These are phyloP conservation scores for Parachaetomium inaequale DNA, from an alignment of 495 filamentous ascomycete species.

Conservation along the genomic window DNA sequence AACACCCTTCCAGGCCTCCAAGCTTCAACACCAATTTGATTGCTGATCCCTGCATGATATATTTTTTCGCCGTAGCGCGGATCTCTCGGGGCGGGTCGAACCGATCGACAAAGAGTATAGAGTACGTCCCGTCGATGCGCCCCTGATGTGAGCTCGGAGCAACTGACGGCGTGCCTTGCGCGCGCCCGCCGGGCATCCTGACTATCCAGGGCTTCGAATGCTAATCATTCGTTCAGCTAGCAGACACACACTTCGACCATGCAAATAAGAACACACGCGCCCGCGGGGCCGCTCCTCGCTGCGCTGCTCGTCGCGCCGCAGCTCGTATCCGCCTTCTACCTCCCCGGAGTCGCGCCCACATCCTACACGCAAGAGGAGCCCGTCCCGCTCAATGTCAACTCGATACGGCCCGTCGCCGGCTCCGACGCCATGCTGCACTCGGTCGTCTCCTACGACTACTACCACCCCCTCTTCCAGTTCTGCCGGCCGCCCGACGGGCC, in stretches of 20 bases:
- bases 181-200: too few relatives aligned
- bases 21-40: background rate
- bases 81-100: conserved; percentile 12
- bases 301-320: conserved; percentile 46
- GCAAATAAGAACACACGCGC: conserved; percentile 46
- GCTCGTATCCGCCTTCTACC: conserved; percentile 79
- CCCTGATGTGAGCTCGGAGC: too few relatives aligned
- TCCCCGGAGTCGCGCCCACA: conserved; percentile 92
- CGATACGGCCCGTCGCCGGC: conserved; percentile 79
- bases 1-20: background rate
- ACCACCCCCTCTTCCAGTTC: conserved; percentile 80
- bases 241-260: conserved; percentile 31
- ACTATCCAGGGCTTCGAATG: background rate
- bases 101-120: background rate
- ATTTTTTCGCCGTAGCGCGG: conserved; percentile 10
- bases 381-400: conserved; percentile 91
- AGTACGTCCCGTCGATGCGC: too few relatives aligned
- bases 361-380: conserved; percentile 71
- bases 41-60: conserved; percentile 1
- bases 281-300: conserved; percentile 45
- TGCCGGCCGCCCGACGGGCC: conserved; percentile 74
- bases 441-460: conserved; percentile 94
- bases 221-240: too few relatives aligned
- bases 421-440: conserved; percentile 77
- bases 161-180: too few relatives aligned